Evolutionary conservation across 352 stramenopile genomes (phyloP), one percentile per base, ranked within the genome.

Genomic region (Globisporangium rhizosaccharum): DNA sequence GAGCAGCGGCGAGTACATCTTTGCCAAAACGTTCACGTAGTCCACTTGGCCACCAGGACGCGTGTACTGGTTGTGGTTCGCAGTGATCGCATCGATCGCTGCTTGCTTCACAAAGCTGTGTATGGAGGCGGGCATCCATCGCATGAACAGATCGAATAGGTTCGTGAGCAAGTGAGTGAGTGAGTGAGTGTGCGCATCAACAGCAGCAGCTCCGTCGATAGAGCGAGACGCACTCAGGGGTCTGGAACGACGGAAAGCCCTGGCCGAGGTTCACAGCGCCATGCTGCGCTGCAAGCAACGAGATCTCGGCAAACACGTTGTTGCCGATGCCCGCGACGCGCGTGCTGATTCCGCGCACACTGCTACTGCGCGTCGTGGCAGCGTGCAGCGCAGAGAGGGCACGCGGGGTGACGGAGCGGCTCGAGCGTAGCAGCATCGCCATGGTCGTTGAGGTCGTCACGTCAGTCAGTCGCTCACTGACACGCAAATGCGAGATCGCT

Each of bases 201-300:
- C 5, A 14, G 33, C 30, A 36, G 30, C 33, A 39, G 33, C 33
- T 25, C 18, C 39, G 14, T n/a, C 23, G 10, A 45, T 3, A 48
- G 8, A 9, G 23, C 11, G 51, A 37, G 6, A 57, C 72, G 12
- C 58, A 87, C 72, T 74, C 70, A 5, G 85, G 94, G 14, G 92
- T 97, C 25, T 87, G 68, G 81, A 97, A 99, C 67, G 96, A 93
- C 23, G 96, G 97, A 79, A 98, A 99, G 53, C 96, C 96, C 74
- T 99, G 95, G 8, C 94, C 96, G 46, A 99, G 76, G 70, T 99
- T 99, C 47, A 98, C 87, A 7, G 90, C 81, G 14, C 78, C 71
- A 51, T 96, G 75, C 64, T 93, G 58, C 14, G 71, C 67, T 2
- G 92, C 87, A 11, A 97, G 73, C 41, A 79, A 86, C 26, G 90